Base-by-base conservation (phyloP, 768 basidiomycete species). In the Tephrocybe sp. region DNA sequence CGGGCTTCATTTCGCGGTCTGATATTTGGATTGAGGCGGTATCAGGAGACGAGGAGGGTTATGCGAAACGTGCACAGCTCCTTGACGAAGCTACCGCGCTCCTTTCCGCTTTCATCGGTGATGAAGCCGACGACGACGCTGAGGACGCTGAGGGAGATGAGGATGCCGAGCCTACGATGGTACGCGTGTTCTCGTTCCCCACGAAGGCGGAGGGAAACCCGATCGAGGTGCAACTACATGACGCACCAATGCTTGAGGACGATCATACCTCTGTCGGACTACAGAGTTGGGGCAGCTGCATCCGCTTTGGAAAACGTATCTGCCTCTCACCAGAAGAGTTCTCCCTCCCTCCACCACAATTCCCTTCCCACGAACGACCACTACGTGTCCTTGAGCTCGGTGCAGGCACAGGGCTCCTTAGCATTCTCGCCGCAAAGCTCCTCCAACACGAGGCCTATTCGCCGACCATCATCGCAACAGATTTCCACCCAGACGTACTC, bases 231-330 rank as follows among this genome's bases (percentile, higher is more conserved):
- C 74, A 84, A 63, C 70, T 91, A 27, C 86, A 85, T 60, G 88
- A 91, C 57, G 87, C 80, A 1, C 78, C 84, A 1, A 68, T 88
- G 33, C 70, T 78, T 22, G 69, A 66, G 25, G 72, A 76, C 12
- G 88, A 91, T 61, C 84, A 91, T 62, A 89, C 87, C 9, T 83
- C 82, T 15, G 88, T 91, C 25, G 89, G 91, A 0, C 68, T 92
- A 37, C 90, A 92, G 64, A 91, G 86, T 59, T 92, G 91, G 90
- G 88, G 82, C 8, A 84, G 86, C 57, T 79, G 83, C 15, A 86
- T 90, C 59, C 65, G 88, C 29, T 74, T 93, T 40, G 83, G 82
- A 1, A 77, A 84, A 57, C 74, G 76, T 39, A 72, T 91, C 42
- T 84, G 82, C 38, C 62, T 66, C 8, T 59, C 70, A 33, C 78